A percentile compares a stretch with the other conserved stretches of the same genome.
Conservation (phyloP, 1,284 basidiomycete genomes). For the Neolentinus lepideus region DNA sequence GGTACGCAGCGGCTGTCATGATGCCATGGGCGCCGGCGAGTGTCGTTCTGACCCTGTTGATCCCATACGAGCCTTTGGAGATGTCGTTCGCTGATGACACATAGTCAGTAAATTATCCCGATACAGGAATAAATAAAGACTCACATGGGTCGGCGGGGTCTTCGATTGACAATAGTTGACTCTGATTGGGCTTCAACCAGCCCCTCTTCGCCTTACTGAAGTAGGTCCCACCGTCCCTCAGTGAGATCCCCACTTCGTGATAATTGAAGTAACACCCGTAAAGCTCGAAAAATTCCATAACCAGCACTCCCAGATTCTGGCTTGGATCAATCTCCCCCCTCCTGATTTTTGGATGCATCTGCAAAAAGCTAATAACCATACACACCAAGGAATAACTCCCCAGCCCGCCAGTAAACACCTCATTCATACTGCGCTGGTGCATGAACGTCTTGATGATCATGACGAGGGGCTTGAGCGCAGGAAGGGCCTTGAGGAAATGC, state of each 20-base stretch:
- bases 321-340: conserved; percentile 82
- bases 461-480: conserved; percentile 75
- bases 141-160: conserved; percentile 89
- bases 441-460: conserved; percentile 90
- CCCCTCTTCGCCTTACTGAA: conserved; percentile 76
- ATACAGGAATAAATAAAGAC: conserved; percentile 23
- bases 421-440: conserved; percentile 89
- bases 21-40: conserved; percentile 86
- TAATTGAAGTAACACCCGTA: conserved; percentile 94
- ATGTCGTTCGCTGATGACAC: conserved; percentile 79
- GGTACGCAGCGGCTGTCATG: conserved; percentile 64
- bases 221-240: conserved; percentile 81
- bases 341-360: conserved; percentile 95
- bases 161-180: conserved; percentile 78
- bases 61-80: conserved; percentile 81
- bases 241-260: conserved; percentile 83
- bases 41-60: conserved; percentile 76
- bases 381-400: conserved; percentile 95
- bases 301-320: conserved; percentile 84
- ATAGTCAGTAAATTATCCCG: conserved; percentile 5
- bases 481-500: conserved; percentile 69
- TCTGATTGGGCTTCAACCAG: conserved; percentile 63
- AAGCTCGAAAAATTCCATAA: conserved; percentile 96
- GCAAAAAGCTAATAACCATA: conserved; percentile 88
- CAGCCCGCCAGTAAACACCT: conserved; percentile 92